These are phyloP conservation scores for Narthecium ossifragum DNA, from an alignment of 106 monocot species.

Conservation along the genomic window DNA sequence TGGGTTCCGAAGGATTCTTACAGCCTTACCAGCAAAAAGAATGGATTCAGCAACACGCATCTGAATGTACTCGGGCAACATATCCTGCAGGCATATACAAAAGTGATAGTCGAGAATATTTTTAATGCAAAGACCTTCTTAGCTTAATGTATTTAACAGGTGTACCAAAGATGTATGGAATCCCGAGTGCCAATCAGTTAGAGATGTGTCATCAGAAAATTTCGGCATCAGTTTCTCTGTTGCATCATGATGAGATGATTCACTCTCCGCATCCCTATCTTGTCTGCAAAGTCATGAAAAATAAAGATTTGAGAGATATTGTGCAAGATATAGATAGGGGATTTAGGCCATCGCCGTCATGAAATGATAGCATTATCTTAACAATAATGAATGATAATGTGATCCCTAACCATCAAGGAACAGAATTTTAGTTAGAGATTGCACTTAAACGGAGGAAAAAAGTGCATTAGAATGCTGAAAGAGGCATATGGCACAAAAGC, in stretches of 20 bases:
- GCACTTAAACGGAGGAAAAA: too few relatives aligned
- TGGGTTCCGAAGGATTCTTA: slow-evolving; percentile 87
- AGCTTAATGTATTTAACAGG: not conserved
- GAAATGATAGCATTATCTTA: too few relatives aligned
- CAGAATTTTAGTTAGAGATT: too few relatives aligned
- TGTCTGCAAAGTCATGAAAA: slow-evolving; percentile 47
- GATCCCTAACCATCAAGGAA: too few relatives aligned
- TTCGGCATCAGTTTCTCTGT: slow-evolving; percentile 38
- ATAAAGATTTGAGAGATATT: too few relatives aligned
- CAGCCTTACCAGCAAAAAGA: slow-evolving; percentile 98
- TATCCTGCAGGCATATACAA: slow-evolving; percentile 49
- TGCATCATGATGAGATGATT: slow-evolving; percentile 43
- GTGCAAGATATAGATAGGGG: too few relatives aligned
- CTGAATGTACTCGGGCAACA: slow-evolving; percentile 88
- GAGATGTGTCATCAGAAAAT: slow-evolving; percentile 56
- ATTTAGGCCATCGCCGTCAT: too few relatives aligned
- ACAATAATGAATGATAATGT: too few relatives aligned
- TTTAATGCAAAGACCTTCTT: not conserved
- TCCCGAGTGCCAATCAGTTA: slow-evolving; percentile 78
- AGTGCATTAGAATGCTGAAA: too few relatives aligned
- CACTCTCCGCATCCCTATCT: slow-evolving; percentile 47
- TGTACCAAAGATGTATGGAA: slow-evolving; percentile 91
- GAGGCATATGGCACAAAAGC: too few relatives aligned
- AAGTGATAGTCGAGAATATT: not conserved
- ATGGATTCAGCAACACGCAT: slow-evolving; percentile 90